Percentiles rank a stretch among this genome's conserved stretches.
These are phyloP conservation scores for Plenodomus tracheiphilus DNA, from an alignment of 2,329 filamentous ascomycete genomes.

Conservation along the genomic window DNA sequence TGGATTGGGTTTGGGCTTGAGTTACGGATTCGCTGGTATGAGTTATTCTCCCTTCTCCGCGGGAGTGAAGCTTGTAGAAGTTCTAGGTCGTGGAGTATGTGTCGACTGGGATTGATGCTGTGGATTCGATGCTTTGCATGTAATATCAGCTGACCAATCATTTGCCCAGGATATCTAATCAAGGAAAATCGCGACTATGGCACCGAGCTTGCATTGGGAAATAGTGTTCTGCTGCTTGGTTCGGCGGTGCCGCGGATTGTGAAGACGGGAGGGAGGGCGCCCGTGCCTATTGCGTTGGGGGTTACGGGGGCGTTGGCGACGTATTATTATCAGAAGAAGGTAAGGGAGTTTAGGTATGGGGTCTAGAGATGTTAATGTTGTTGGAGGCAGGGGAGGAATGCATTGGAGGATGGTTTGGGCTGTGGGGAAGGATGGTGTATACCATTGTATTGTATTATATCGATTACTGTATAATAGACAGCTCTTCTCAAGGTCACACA, in stretches of 20 bases:
- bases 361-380: conserved; percentile 21
- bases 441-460: not conserved
- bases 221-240: conserved; percentile 27
- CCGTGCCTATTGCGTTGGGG: conserved; percentile 30
- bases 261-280: conserved; percentile 31
- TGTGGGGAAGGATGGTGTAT: not conserved
- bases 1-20: conserved; percentile 28
- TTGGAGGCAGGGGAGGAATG: not conserved
- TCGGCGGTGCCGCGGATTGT: conserved; percentile 31
- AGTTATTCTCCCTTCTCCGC: not conserved
- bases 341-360: conserved; percentile 34
- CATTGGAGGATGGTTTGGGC: not conserved
- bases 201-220: conserved; percentile 31
- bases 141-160: not conserved
- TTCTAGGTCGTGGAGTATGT: too few relatives aligned
- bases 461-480: not conserved
- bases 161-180: conserved; percentile 25
- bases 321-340: conserved; percentile 36
- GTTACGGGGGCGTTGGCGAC: conserved; percentile 28
- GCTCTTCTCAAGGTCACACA: not conserved
- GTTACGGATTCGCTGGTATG: conserved; percentile 31
- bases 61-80: too few relatives aligned
- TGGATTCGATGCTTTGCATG: too few relatives aligned
- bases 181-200: conserved; percentile 36
- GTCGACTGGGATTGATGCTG: too few relatives aligned